Evolutionary conservation across 352 stramenopile genomes (phyloP).

Genomic region (Phytophthora fragariaefolia): DNA sequence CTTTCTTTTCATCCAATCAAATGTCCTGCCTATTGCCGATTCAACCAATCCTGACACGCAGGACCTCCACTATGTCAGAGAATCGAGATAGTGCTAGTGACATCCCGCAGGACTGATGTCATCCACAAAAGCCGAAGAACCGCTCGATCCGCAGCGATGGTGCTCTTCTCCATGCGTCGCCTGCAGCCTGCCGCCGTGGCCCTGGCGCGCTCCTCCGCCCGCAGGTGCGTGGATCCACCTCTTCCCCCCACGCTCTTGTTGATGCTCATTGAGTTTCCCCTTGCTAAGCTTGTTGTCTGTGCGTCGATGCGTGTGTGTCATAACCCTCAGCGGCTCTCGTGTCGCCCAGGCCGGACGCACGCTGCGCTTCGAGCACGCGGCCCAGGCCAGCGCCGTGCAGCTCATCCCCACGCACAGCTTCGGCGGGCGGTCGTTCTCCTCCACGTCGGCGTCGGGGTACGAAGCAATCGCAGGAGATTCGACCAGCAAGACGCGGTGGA

Average conservation of each 20-base stretch:
- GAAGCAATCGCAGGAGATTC: neutral
- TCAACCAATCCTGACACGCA: slow-evolving; percentile 30
- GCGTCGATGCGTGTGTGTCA: slow-evolving; percentile 2
- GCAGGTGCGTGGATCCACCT: slow-evolving; percentile 25
- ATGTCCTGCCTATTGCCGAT: neutral
- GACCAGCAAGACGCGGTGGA: neutral
- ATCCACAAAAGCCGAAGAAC: slow-evolving; percentile 35
- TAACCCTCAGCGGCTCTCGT: slow-evolving; percentile 32
- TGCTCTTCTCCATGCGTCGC: slow-evolving; percentile 67
- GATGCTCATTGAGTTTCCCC: neutral
- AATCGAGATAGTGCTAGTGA: slow-evolving; percentile 36
- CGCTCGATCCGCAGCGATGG: slow-evolving; percentile 38
- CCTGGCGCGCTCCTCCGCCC: slow-evolving; percentile 36
- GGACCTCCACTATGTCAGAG: slow-evolving; percentile 17
- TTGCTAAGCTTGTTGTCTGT: slow-evolving; percentile 3
- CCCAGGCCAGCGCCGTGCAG: slow-evolving; percentile 55
- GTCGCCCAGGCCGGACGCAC: slow-evolving; percentile 32
- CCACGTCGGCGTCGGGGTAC: slow-evolving; percentile 54
- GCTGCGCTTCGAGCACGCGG: slow-evolving; percentile 47
- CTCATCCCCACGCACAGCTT: slow-evolving; percentile 53
- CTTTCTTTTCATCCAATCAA: slow-evolving; percentile 22
- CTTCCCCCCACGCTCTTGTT: neutral
- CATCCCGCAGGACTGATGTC: slow-evolving; percentile 13
- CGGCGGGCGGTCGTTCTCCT: slow-evolving; percentile 69
- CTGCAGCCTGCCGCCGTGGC: slow-evolving; percentile 56